These are phyloP conservation scores for Polyporus tsugae DNA, from an alignment of 1,284 basidiomycete species.

Conservation along the genomic window DNA sequence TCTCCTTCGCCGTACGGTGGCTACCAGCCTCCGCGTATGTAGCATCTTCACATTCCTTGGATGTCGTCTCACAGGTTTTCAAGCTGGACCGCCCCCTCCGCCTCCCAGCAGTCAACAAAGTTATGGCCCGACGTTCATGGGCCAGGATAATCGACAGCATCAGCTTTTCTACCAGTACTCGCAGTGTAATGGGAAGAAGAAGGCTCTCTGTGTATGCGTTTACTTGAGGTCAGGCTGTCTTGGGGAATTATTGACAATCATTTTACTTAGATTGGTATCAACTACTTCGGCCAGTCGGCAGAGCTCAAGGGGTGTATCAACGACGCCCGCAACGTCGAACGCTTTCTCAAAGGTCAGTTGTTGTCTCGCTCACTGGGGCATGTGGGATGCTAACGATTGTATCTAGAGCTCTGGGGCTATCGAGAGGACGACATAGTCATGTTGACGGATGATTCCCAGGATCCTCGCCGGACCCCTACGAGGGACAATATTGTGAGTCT, in stretches of 20 bases:
- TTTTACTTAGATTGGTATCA: constrained; percentile 76
- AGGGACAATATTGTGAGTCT: constrained; percentile 78
- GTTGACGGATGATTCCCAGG: constrained; percentile 78
- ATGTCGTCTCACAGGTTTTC: background rate
- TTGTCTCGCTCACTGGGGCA: background rate
- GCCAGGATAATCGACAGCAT: constrained; percentile 54
- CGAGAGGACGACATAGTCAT: constrained; percentile 86
- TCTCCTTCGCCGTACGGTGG: constrained; percentile 29
- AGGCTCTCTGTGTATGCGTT: constrained; percentile 75
- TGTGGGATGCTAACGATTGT: constrained; percentile 8
- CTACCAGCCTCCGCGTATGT: constrained; percentile 44
- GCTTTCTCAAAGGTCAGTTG: constrained; percentile 73
- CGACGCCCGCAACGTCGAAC: constrained; percentile 81
- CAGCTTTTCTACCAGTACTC: constrained; percentile 81
- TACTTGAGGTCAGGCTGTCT: background rate
- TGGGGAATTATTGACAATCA: background rate
- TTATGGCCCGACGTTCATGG: constrained; percentile 72
- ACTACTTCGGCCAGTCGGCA: constrained; percentile 74
- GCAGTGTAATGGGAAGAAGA: constrained; percentile 83
- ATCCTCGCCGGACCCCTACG: constrained; percentile 76
- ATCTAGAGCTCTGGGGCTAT: constrained; percentile 72
- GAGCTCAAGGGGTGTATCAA: constrained; percentile 88
- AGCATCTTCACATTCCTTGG: background rate
- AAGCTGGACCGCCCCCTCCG: constrained; percentile 52
- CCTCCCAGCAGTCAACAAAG: constrained; percentile 72